phyloP scores from a whole-genome alignment of 768 basidiomycete genomes.

The Auricularia sp. region DNA sequence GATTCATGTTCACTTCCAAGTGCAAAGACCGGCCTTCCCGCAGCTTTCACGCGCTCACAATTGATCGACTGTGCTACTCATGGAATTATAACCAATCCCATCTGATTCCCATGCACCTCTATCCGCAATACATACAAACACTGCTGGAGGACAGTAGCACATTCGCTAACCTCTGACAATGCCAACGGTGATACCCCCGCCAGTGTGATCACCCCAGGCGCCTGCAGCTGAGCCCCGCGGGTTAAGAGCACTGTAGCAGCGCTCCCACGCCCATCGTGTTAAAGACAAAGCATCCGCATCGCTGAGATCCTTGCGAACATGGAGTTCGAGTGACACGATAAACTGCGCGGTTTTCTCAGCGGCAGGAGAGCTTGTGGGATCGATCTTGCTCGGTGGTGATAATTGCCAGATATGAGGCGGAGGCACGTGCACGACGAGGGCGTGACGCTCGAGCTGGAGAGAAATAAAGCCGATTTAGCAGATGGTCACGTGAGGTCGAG shows the following conservation, averaged over 20 bases:
- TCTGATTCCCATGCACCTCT: background rate
- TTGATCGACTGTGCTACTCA: no score
- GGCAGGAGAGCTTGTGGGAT: slow-evolving; percentile 8
- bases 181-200: slow-evolving; percentile 12
- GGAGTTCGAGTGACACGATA: slow-evolving; percentile 71
- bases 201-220: slow-evolving; percentile 6
- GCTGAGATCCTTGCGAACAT: slow-evolving; percentile 52
- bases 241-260: slow-evolving; percentile 15
- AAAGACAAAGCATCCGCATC: slow-evolving; percentile 64
- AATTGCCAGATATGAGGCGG: slow-evolving; percentile 88
- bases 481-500: slow-evolving; percentile 3
- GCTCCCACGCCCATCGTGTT: slow-evolving; percentile 68
- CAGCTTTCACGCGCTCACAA: no score
- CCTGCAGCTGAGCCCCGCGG: background rate
- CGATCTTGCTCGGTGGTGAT: slow-evolving; percentile 28
- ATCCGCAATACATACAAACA: background rate
- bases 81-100: no score
- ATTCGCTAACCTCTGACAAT: slow-evolving; percentile 9
- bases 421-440: slow-evolving; percentile 70
- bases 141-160: background rate
- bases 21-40: no score
- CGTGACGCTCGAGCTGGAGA: slow-evolving; percentile 68
- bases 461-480: slow-evolving; percentile 1
- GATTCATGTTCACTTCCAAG: no score
- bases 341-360: slow-evolving; percentile 26